phyloP scores from a whole-genome alignment of 2,329 filamentous ascomycete species.

The Calycina herbarum region DNA sequence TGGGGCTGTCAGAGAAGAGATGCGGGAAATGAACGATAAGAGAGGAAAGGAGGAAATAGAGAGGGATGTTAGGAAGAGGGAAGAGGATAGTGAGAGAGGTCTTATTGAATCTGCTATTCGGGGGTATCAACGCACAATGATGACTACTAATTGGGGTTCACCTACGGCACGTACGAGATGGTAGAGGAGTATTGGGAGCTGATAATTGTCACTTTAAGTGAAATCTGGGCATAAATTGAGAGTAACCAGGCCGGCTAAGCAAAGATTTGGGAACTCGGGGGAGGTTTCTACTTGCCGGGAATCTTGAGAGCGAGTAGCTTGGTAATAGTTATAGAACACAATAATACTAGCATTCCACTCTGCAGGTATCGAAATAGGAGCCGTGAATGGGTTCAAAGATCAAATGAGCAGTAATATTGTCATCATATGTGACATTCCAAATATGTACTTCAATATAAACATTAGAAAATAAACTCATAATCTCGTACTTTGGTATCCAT shows the following conservation, averaged over 20 bases:
- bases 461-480: conserved; percentile 1
- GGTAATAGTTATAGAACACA: no score
- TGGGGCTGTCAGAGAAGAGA: background rate
- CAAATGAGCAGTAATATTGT: background rate
- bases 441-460: conserved; percentile 2
- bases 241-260: no score
- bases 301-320: no score
- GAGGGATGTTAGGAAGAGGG: background rate
- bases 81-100: background rate
- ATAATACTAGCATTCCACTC: no score
- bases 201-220: no score
- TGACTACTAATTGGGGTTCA: background rate
- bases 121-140: background rate
- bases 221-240: no score
- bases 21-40: background rate
- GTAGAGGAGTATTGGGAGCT: no score
- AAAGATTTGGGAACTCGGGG: no score
- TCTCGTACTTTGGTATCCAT: background rate
- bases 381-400: background rate
- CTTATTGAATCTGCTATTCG: background rate
- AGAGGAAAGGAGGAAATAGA: background rate
- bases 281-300: no score
- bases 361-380: no score
- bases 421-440: background rate
- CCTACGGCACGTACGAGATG: background rate